Evolutionary conservation across 768 basidiomycete species (phyloP), one percentile per base, ranked within the genome.

Genomic region (Mycena olivaceomarginata): DNA sequence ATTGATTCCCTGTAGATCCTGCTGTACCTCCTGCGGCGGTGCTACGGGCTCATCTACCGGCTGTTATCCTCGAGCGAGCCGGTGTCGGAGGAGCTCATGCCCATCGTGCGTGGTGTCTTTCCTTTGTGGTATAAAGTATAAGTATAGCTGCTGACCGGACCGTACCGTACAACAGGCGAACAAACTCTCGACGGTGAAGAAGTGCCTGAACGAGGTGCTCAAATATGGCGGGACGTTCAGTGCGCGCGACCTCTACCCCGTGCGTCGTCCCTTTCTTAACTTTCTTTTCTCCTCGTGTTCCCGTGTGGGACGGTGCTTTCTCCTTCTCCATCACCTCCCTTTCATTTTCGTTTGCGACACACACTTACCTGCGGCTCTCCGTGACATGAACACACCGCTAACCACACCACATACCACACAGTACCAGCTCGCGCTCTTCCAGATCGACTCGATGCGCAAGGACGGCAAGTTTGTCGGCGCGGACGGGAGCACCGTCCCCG

Each of bases 61-160:
- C 85, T 99, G 65, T 91, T 99, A 77, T 97, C 97, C 37, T 97
- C 97, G 22, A 97, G 96, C 77, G 98, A 99, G 86, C 98, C 98
- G 0, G 97, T 99, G 3, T 98, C 97, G 0, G 98, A 99, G 85
- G 98, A 99, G 85, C 88, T 99, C 18, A 99, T 99, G 96, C 98
- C 98, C 7, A 92, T 98, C 51, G 98, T 98, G 85, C 53, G 82
- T 77, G 41, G 18, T 31, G 4, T 31, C 31, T 31, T 31, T 31
- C 31, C 31, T 31, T 31, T 2, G 9, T 57, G 25, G 4, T 8
- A 13, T 43, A 10, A n/a, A n/a, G 46, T 16, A 75, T 60, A 31
- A 31, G 31, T 72, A 12, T 31, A 20, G 70, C 18, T 5, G 12
- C 59, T 67, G 18, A 53, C 45, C 57, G 18, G 43, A 31, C 31